Evolutionary conservation across 1,284 basidiomycete genomes (phyloP).

Genomic region (Rhizopogon parksii): DNA sequence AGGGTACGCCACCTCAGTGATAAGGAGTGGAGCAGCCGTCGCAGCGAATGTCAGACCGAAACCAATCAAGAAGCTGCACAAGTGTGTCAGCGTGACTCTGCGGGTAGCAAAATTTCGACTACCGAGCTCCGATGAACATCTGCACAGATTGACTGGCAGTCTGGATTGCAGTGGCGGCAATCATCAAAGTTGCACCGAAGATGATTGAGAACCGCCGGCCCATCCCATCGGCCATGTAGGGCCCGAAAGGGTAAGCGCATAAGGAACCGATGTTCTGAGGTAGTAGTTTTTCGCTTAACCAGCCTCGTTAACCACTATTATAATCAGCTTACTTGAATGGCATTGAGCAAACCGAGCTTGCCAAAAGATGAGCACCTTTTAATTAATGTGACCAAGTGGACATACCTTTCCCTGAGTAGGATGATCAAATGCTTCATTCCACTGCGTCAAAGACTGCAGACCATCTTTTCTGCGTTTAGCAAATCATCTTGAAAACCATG

Average conservation of each 20-base stretch:
- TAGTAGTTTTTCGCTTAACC: background rate
- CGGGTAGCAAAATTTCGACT: background rate
- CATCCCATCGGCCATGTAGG: constrained; percentile 24
- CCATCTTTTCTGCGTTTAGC: constrained; percentile 26
- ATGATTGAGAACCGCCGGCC: constrained; percentile 24
- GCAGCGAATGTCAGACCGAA: constrained; percentile 50
- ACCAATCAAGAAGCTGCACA: constrained; percentile 41
- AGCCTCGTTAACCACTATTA: background rate
- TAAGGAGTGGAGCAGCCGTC: constrained; percentile 44
- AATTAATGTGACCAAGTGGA: background rate
- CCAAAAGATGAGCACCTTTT: background rate
- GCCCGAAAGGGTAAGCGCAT: constrained; percentile 23
- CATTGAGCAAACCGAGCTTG: constrained; percentile 21
- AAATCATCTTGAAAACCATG: background rate
- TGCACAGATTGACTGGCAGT: constrained; percentile 23
- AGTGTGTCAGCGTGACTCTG: background rate
- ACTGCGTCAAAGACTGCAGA: constrained; percentile 35
- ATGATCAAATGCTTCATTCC: constrained; percentile 33
- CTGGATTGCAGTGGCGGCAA: constrained; percentile 23
- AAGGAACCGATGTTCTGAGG: constrained; percentile 25
- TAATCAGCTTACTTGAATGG: constrained; percentile 17
- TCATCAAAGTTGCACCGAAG: constrained; percentile 24
- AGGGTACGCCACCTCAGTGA: constrained; percentile 52
- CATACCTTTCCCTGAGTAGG: constrained; percentile 25
- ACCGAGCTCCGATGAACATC: constrained; percentile 29